Evolutionary conservation across 495 filamentous ascomycete species (phyloP).

Genomic region (Amphirosellinia nigrospora): DNA sequence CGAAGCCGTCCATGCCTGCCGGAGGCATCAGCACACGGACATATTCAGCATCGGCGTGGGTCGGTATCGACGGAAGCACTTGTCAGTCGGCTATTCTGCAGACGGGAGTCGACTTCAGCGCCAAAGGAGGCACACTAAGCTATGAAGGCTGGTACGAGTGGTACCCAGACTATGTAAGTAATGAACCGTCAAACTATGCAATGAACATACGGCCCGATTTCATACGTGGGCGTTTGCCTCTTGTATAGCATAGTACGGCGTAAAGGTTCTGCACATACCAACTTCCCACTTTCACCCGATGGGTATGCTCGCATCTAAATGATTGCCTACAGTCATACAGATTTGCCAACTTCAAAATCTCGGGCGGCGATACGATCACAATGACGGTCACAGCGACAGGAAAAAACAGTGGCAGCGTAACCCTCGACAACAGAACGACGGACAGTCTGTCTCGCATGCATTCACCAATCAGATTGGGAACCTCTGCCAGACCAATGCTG

Average conservation of each 20-base stretch:
- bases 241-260: neutral
- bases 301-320: slow-evolving; percentile 17
- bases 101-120: slow-evolving; percentile 65
- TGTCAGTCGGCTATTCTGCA: slow-evolving; percentile 64
- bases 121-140: slow-evolving; percentile 38
- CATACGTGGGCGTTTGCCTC: neutral
- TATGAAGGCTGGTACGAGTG: slow-evolving; percentile 71
- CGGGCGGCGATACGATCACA: slow-evolving; percentile 62
- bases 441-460: slow-evolving; percentile 59
- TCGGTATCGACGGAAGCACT: slow-evolving; percentile 66
- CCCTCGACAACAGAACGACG: slow-evolving; percentile 61
- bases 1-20: slow-evolving; percentile 53
- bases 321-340: slow-evolving; percentile 50
- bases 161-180: slow-evolving; percentile 55
- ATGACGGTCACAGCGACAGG: slow-evolving; percentile 56
- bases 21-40: slow-evolving; percentile 46
- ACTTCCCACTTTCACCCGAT: neutral
- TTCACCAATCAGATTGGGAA: slow-evolving; percentile 45
- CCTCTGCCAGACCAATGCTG: slow-evolving; percentile 59
- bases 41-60: slow-evolving; percentile 66
- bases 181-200: neutral
- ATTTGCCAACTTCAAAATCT: slow-evolving; percentile 58
- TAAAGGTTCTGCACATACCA: neutral
- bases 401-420: slow-evolving; percentile 57
- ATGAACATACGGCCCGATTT: neutral